Evolutionary conservation across 2,329 filamentous ascomycete genomes (phyloP), one percentile per base, ranked within the genome.

Genomic region (Neurospora crassa): DNA sequence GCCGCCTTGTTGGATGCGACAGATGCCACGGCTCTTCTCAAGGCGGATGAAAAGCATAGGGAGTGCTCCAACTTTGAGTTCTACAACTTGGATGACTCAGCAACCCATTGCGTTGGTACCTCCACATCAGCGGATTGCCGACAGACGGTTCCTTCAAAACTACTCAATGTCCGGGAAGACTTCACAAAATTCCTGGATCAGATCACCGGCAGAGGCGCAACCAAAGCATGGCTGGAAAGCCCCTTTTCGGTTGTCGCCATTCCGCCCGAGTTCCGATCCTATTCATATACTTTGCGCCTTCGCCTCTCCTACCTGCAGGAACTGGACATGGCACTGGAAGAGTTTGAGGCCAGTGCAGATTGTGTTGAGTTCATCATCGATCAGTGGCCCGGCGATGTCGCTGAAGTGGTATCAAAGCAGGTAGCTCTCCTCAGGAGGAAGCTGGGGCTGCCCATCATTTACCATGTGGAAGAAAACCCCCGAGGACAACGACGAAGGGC

Each of bases 41-140:
- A 83, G 40, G 85, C 84, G 34, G 85, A 86, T 69, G 82, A 83
- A 41, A 84, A 87, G 42, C 87, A 91, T 74, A 84, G 89, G 70
- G 82, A 83, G 6, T 91, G 89, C 78, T 89, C 90, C 12, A 93
- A 92, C 74, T 83, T 91, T 70, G 91, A 93, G 77, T 93, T 91
- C 77, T 92, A 88, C 81, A 92, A 92, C 75, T 82, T 91, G 14
- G 86, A 89, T 73, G 83, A 84, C 71, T 77, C 80, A 3, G 81
- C 83, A 68, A 79, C 79, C 34, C 78, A 79, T 45, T 76, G 74
- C 3, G 73, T 76, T 12, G 76, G 74, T 40, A 72, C 68, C 24
- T 75, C 67, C 73, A 76, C 73, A 29, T 76, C 73, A 18, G 68
- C 72, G 40, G 75, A 75, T 10, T 67, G 71, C 20, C 74, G 70